Evolutionary conservation across 2,329 filamentous ascomycete genomes (phyloP).

Genomic region (Ploettnerulaceae sp.): DNA sequence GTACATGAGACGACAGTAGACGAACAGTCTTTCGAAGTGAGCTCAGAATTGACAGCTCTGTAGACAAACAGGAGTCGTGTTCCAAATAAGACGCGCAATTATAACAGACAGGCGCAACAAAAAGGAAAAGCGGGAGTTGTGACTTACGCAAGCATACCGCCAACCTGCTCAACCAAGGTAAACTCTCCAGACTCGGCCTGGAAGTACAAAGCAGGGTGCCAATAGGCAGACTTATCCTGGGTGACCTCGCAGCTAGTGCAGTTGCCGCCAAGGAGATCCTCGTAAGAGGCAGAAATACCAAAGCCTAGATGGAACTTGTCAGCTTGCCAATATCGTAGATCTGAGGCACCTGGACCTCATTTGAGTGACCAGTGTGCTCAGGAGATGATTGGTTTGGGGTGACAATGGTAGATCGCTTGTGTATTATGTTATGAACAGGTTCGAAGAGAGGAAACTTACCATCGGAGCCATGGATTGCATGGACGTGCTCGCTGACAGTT

Average conservation of each 20-base stretch:
- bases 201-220: constrained; percentile 56
- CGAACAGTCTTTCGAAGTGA: too few species aligned
- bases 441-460: constrained; percentile 49
- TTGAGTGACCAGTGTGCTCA: neutral
- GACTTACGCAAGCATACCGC: constrained; percentile 80
- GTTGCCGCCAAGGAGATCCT: constrained; percentile 52
- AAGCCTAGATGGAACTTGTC: constrained; percentile 51
- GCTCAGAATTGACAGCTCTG: too few species aligned
- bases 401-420: neutral
- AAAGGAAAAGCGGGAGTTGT: constrained; percentile 1
- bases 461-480: constrained; percentile 69
- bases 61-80: neutral
- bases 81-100: neutral
- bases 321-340: neutral
- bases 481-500: constrained; percentile 57
- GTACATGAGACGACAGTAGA: too few species aligned
- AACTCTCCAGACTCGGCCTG: constrained; percentile 37
- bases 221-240: constrained; percentile 62
- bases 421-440: neutral
- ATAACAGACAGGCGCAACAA: neutral
- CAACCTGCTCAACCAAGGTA: constrained; percentile 66
- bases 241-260: constrained; percentile 62
- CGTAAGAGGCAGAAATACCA: constrained; percentile 49
- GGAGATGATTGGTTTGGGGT: neutral
- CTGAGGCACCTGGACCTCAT: constrained; percentile 1